These are phyloP conservation scores for Luvunga scandens DNA, from an alignment of 345 rosid species.

Conservation along the genomic window DNA sequence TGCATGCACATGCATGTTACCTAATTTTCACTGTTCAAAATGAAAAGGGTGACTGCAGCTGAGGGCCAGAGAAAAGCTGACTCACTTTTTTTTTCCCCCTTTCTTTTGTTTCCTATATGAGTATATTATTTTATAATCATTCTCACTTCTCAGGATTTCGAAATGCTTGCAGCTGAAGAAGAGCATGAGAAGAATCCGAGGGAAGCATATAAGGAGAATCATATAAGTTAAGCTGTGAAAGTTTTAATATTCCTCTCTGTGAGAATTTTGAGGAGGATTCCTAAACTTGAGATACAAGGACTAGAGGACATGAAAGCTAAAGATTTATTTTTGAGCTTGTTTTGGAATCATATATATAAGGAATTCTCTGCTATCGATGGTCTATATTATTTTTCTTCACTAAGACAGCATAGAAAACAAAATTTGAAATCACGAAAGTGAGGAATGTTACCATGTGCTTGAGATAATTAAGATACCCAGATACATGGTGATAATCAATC, in stretches of 20 bases:
- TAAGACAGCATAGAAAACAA: conserved; percentile 44
- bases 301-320: conserved; percentile 50
- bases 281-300: conserved; percentile 50
- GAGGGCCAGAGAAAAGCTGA: conserved; percentile 32
- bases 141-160: conserved; percentile 18
- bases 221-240: conserved; percentile 38
- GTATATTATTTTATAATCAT: background rate
- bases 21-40: conserved; percentile 23
- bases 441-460: conserved; percentile 53
- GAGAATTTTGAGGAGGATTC: conserved; percentile 60
- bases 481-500: background rate
- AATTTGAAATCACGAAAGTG: conserved; percentile 29
- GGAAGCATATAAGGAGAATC: conserved; percentile 43
- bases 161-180: conserved; percentile 32
- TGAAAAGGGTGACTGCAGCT: background rate
- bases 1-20: conserved; percentile 3
- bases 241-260: conserved; percentile 14
- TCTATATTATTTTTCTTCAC: conserved; percentile 21
- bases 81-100: conserved; percentile 4
- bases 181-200: conserved; percentile 54
- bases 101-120: background rate
- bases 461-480: conserved; percentile 34
- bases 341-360: conserved; percentile 35
- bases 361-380: conserved; percentile 47
- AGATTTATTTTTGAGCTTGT: conserved; percentile 9